Evolutionary conservation across 2,329 filamentous ascomycete species (phyloP).

Genomic region (Bipolaris gigantea): DNA sequence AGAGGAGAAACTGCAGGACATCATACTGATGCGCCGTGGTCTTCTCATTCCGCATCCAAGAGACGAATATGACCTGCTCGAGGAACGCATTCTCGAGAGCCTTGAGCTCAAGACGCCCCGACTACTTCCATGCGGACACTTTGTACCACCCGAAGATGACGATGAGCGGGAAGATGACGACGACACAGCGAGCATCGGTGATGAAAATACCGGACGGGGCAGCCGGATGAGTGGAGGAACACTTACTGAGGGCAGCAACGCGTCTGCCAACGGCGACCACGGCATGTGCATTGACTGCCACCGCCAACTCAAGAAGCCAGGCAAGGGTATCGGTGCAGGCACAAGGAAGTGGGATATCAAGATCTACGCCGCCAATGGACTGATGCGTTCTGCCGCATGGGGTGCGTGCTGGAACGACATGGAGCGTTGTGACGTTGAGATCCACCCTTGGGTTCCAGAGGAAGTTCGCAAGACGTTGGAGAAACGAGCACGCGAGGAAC

Average conservation of each 20-base stretch:
- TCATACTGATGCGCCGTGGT: constrained; percentile 68
- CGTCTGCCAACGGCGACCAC: constrained; percentile 29
- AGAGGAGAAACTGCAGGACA: constrained; percentile 71
- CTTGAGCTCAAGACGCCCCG: constrained; percentile 71
- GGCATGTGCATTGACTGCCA: constrained; percentile 56
- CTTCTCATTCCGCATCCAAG: constrained; percentile 77
- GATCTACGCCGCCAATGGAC: constrained; percentile 90
- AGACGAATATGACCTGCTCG: constrained; percentile 76
- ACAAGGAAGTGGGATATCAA: constrained; percentile 73
- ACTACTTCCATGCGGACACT: constrained; percentile 76
- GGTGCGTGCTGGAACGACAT: constrained; percentile 93
- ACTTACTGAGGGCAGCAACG: constrained; percentile 37
- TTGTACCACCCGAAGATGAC: constrained; percentile 52
- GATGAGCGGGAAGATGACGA: constrained; percentile 46
- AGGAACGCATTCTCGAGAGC: constrained; percentile 75
- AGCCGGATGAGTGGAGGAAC: constrained; percentile 43
- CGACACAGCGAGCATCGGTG: constrained; percentile 39
- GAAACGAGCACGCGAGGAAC: constrained; percentile 50
- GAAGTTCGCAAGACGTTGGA: constrained; percentile 63
- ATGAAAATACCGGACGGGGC: constrained; percentile 36
- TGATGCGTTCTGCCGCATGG: constrained; percentile 93
- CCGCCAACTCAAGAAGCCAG: constrained; percentile 41
- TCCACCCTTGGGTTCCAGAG: constrained; percentile 71
- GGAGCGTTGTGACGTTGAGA: constrained; percentile 96
- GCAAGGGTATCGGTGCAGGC: constrained; percentile 41